phyloP scores from a whole-genome alignment of 139 green algal genomes.

The Coelastrella sp. region DNA sequence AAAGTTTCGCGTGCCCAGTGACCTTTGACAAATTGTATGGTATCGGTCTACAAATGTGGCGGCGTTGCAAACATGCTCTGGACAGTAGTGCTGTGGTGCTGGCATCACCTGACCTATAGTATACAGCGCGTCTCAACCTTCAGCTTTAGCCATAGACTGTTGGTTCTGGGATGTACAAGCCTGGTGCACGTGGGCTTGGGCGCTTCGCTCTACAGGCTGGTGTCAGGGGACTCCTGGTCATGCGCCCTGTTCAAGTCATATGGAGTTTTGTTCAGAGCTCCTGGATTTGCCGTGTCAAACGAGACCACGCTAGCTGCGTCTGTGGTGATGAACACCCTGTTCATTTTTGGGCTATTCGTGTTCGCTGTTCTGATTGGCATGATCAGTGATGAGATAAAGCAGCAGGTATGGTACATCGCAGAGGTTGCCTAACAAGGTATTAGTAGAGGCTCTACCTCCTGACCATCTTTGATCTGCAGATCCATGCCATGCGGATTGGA shows the following conservation, averaged over 20 bases:
- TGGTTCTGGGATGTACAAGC: not conserved
- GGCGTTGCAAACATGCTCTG: not conserved
- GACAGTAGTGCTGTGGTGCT: not conserved
- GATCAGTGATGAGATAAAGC: conserved; percentile 41
- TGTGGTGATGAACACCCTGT: conserved; percentile 43
- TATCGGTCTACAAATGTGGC: too few species aligned
- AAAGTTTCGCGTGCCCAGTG: too few species aligned
- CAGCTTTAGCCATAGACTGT: not conserved
- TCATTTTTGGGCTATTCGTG: conserved; percentile 49
- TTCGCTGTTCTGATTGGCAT: conserved; percentile 44
- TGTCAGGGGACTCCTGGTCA: not conserved
- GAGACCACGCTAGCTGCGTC: conserved; percentile 6
- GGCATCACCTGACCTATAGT: not conserved
- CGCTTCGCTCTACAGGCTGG: not conserved
- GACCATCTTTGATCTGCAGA: not conserved
- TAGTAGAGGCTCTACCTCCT: too few species aligned
- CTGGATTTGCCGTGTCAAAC: conserved; percentile 26
- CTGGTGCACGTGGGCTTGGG: not conserved
- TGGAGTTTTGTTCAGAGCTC: conserved; percentile 39
- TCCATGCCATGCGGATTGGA: conserved; percentile 32
- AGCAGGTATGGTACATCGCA: not conserved
- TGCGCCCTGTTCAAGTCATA: conserved; percentile 28
- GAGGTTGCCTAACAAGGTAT: too few species aligned
- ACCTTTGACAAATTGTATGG: too few species aligned
- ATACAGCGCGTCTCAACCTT: not conserved